Evolutionary conservation across 257 asterid genomes (phyloP), one percentile per base, ranked within the genome.

Genomic region (Nicotiana obtusifolia): DNA sequence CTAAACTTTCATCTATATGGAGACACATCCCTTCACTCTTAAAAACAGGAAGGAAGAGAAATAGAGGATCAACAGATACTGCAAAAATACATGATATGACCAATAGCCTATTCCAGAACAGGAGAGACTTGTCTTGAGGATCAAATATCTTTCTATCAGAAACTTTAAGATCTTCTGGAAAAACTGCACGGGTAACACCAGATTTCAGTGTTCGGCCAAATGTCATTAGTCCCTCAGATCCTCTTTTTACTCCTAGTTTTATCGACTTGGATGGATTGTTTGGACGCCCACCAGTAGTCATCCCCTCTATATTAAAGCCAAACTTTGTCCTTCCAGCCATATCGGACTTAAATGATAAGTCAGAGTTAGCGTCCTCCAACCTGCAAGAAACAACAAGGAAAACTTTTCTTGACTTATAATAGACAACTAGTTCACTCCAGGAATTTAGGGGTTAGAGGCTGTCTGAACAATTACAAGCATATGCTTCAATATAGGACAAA

Each of bases 101-200:
- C 83, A 96, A 81, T 86, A 96, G 93, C 91, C 84, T 94, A 77
- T 96, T 96, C 99, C 98, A 96, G 30, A 96, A 84, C 82, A 94
- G 69, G 77, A 96, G 97, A 52, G 88, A 82, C 92, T 93, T 94
- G 94, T 96, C 98, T 86, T 96, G 99, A 35, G 99, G 99, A 87
- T 96, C 98, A 77, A 94, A 91, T 82, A 96, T 91, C 84, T 87
- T 91, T n/a, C 53, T 82, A 35, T 91, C 92, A 3, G 96, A 90
- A 78, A 89, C 96, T 84, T 85, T 89, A 53, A 94, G 97, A 83
- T 96, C 99, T 88, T 96, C 99, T 5, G 99, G 95, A 81, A 96
- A 96, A 81, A 96, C 93, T 17, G 96, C 98, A 41, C 92, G 87
- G 1, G 97, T 90, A 47, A 95, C 97, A 20, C 97, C 97, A 44